Conservation (phyloP, 495 filamentous ascomycete genomes). For the Parmelia sp. region DNA sequence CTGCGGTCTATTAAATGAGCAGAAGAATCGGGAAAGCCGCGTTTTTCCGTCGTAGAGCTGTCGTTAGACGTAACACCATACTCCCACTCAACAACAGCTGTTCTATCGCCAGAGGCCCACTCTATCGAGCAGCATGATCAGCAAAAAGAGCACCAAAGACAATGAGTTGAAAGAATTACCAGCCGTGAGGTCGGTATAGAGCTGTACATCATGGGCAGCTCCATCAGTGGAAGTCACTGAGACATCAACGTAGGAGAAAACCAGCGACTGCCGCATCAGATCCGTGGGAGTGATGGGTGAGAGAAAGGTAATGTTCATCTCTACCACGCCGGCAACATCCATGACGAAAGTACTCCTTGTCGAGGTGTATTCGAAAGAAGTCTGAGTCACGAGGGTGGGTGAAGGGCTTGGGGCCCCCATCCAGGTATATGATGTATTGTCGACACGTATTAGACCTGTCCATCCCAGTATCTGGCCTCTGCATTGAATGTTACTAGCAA, state of each 20-base stretch:
- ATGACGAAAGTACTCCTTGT: slow-evolving; percentile 53
- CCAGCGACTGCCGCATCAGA: slow-evolving; percentile 47
- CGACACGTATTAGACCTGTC: slow-evolving; percentile 53
- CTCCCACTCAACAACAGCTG: slow-evolving; percentile 47
- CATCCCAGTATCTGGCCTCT: slow-evolving; percentile 49
- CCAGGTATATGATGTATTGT: slow-evolving; percentile 50
- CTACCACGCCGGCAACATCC: slow-evolving; percentile 40
- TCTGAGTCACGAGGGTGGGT: slow-evolving; percentile 42
- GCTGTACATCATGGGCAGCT: slow-evolving; percentile 46
- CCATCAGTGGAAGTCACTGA: slow-evolving; percentile 49
- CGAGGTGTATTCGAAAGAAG: slow-evolving; percentile 50
- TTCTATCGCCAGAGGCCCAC: slow-evolving; percentile 52
- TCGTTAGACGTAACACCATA: slow-evolving; percentile 38
- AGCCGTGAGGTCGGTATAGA: slow-evolving; percentile 57
- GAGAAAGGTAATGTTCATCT: slow-evolving; percentile 52
- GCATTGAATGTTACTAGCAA: slow-evolving; percentile 14
- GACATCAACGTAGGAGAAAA: slow-evolving; percentile 52
- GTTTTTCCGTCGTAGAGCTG: slow-evolving; percentile 13
- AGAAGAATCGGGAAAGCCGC: not conserved
- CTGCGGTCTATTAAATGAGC: not conserved
- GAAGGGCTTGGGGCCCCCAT: slow-evolving; percentile 43
- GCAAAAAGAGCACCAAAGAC: slow-evolving; percentile 7
- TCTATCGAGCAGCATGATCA: slow-evolving; percentile 35
- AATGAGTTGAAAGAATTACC: slow-evolving; percentile 34
- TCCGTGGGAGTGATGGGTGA: slow-evolving; percentile 53